phyloP scores from a whole-genome alignment of 2,329 filamentous ascomycete species.

The Aspergillus pseudoviridinutans region DNA sequence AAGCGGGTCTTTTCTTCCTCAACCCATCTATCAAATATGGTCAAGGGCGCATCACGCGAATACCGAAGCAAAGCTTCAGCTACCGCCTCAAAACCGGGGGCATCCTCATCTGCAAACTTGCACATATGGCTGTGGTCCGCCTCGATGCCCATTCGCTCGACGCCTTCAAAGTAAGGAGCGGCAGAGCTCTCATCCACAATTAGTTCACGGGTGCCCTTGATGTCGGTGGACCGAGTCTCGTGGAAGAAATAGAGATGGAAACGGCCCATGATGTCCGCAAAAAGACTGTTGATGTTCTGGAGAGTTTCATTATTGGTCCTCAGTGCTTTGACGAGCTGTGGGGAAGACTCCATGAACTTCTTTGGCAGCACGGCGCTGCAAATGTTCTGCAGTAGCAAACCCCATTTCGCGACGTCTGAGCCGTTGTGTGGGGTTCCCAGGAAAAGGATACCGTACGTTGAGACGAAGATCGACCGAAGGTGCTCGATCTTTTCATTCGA shows the following conservation, averaged over 20 bases:
- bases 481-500: conserved; percentile 58
- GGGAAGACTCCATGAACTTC: conserved; percentile 63
- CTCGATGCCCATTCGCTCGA: conserved; percentile 70
- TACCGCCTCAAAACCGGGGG: conserved; percentile 61
- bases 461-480: conserved; percentile 65
- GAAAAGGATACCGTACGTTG: conserved; percentile 72
- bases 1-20: conserved; percentile 49
- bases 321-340: conserved; percentile 65
- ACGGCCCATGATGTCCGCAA: conserved; percentile 65
- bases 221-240: conserved; percentile 67
- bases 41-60: conserved; percentile 49
- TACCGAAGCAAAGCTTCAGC: conserved; percentile 47
- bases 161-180: conserved; percentile 64
- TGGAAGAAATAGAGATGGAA: conserved; percentile 75
- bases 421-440: conserved; percentile 73
- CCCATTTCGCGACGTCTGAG: conserved; percentile 66
- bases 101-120: conserved; percentile 62
- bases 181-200: conserved; percentile 70
- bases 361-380: conserved; percentile 61
- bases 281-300: conserved; percentile 69
- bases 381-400: conserved; percentile 63
- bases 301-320: conserved; percentile 70
- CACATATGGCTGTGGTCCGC: conserved; percentile 69
- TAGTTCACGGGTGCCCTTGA: conserved; percentile 59
- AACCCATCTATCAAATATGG: conserved; percentile 57